phyloP scores from a whole-genome alignment of 2,329 filamentous ascomycete genomes.

The Cladosporium sp. region DNA sequence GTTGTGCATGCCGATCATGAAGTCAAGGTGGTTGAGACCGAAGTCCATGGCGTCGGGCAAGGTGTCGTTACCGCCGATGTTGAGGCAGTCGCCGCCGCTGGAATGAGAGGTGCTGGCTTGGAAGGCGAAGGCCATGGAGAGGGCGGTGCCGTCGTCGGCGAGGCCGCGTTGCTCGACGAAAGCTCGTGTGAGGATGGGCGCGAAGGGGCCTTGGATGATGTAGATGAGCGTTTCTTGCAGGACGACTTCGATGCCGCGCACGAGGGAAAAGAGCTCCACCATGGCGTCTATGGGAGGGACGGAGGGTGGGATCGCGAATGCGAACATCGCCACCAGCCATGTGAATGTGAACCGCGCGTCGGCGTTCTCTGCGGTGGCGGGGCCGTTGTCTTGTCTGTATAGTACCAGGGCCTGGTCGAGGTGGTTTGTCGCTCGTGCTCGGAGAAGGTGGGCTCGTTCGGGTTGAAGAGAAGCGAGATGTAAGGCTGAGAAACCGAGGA shows the following conservation, averaged over 20 bases:
- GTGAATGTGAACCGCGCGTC: constrained; percentile 27
- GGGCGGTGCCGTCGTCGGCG: neutral
- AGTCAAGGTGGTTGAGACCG: constrained; percentile 29
- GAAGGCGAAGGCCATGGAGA: constrained; percentile 10
- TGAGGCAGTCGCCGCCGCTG: neutral
- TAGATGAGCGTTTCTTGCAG: constrained; percentile 25
- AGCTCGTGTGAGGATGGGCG: constrained; percentile 23
- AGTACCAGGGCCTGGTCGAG: constrained; percentile 27
- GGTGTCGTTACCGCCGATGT: neutral
- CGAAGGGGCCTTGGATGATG: constrained; percentile 28
- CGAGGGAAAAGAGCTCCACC: constrained; percentile 26
- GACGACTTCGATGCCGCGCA: constrained; percentile 24
- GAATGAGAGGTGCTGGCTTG: constrained; percentile 1
- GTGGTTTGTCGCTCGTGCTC: constrained; percentile 27
- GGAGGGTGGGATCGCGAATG: constrained; percentile 25
- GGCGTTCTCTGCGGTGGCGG: constrained; percentile 23
- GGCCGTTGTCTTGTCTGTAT: constrained; percentile 20
- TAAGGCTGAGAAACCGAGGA: constrained; percentile 28
- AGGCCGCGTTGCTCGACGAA: constrained; percentile 8
- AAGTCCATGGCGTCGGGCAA: constrained; percentile 27
- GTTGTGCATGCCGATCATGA: constrained; percentile 27
- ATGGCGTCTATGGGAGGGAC: constrained; percentile 27
- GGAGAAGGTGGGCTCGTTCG: constrained; percentile 19
- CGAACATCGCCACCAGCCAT: constrained; percentile 27
- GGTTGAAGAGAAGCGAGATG: constrained; percentile 27